Conservation (phyloP, 768 basidiomycete genomes). For the Dioszegia hungarica region DNA sequence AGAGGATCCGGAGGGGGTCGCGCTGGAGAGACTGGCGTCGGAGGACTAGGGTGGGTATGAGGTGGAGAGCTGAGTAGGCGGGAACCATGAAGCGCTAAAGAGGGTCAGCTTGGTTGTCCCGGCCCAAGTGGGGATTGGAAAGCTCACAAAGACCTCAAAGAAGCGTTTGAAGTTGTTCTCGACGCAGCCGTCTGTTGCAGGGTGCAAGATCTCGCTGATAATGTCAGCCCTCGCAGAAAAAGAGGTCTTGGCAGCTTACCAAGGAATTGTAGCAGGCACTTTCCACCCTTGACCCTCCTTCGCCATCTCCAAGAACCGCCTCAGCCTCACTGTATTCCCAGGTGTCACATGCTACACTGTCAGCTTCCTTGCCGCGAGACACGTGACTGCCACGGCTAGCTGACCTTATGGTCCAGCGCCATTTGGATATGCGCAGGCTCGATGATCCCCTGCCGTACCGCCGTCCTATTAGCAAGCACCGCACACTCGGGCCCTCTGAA, state of each 20-base stretch:
- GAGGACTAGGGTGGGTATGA: constrained; percentile 80
- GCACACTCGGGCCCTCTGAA: constrained; percentile 60
- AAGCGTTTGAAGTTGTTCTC: constrained; percentile 66
- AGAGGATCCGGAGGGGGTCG: constrained; percentile 64
- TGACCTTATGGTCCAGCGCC: constrained; percentile 54
- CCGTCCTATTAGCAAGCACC: constrained; percentile 60
- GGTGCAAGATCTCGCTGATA: constrained; percentile 68
- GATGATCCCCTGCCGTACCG: constrained; percentile 60
- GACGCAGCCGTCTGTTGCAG: constrained; percentile 61
- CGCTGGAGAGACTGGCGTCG: constrained; percentile 63
- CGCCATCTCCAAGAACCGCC: constrained; percentile 24
- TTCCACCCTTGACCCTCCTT: constrained; percentile 43
- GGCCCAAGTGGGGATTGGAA: constrained; percentile 42
- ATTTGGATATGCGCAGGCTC: constrained; percentile 59
- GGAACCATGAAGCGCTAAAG: constrained; percentile 49
- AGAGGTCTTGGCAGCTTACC: no score
- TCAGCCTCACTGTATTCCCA: constrained; percentile 29
- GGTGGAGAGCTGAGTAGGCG: constrained; percentile 79
- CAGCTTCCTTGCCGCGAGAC: background rate
- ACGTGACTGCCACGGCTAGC: background rate
- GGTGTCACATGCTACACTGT: constrained; percentile 33
- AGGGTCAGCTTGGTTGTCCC: background rate
- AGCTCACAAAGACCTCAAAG: constrained; percentile 76
- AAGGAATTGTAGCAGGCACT: constrained; percentile 41
- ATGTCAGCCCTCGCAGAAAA: background rate